Evolutionary conservation across 1,139 yeast genomes (phyloP), one percentile per base, ranked within the genome.

Genomic region (Pichia sp.): DNA sequence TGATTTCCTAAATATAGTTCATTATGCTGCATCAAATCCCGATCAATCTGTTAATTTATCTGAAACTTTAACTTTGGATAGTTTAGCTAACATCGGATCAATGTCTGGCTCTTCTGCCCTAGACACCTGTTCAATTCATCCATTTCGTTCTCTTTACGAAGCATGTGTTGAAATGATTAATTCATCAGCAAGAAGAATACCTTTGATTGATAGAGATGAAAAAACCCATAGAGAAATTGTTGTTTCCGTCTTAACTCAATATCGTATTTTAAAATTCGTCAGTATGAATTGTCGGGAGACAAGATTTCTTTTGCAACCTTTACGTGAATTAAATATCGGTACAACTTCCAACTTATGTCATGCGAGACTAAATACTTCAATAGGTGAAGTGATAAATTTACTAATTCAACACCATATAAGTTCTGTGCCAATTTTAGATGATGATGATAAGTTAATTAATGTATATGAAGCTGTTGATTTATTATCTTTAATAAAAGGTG

Each of bases 381-480:
- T 93, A 19, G 82, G 88, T 49, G 96, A 91, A 49, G 96, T 89
- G 27, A 93, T 91, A 46, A 91, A 87, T 55, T 64, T 83, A 49
- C 69, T 93, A 52, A 79, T 93, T 7, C 76, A 79, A 44, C 78
- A 81, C 40, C 79, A 88, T 20, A 93, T 93, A 16, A 81, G 95
- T 3, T 86, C 96, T 2, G 82, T 93, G 28, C 99, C 99, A 5
- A 89, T 93, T 48, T 80, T 91, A 23, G 96, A 91, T 57, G 68
- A 66, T 18, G 57, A 57, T 22, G 80, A 84, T 38, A 77, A 76
- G 55, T 70, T 91, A 50, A 72, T 88, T 51, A 93, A 93, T 58
- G 95, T 91, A 31, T 93, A 89, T 61, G 99, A 93, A 64, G 95
- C 96, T 0, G 94, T 88, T 32, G 99, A 93, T 62, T 94, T 91